Conservation (phyloP, 805 yeast species). For the Wickerhamia fluorescens region DNA sequence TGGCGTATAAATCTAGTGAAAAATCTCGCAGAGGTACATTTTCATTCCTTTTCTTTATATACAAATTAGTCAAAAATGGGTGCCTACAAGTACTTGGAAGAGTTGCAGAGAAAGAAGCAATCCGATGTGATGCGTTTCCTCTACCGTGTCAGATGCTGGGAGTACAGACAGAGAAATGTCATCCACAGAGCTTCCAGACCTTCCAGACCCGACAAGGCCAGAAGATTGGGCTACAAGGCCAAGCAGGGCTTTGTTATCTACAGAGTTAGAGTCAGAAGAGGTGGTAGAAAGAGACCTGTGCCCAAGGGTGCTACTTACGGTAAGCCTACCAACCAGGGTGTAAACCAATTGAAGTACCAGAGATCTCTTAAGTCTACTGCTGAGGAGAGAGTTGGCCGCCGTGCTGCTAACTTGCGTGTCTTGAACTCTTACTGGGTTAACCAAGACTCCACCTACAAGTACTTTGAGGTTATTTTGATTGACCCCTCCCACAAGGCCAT, state of each 20-base stretch:
- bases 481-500: slow-evolving; percentile 98
- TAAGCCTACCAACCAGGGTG: slow-evolving; percentile 99
- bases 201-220: slow-evolving; percentile 99
- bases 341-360: slow-evolving; percentile 98
- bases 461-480: slow-evolving; percentile 94
- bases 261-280: slow-evolving; percentile 99
- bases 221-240: slow-evolving; percentile 99
- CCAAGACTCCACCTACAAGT: slow-evolving; percentile 99
- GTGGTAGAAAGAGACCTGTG: slow-evolving; percentile 99
- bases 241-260: slow-evolving; percentile 98
- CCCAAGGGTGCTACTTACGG: slow-evolving; percentile 99
- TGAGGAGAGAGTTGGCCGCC: slow-evolving; percentile 99
- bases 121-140: slow-evolving; percentile 98
- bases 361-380: slow-evolving; percentile 97
- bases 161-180: slow-evolving; percentile 98
- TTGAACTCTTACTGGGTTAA: slow-evolving; percentile 99
- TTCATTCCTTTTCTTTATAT: slow-evolving; percentile 6
- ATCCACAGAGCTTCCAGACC: slow-evolving; percentile 99
- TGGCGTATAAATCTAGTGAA: slow-evolving; percentile 2
- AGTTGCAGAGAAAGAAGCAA: slow-evolving; percentile 99
- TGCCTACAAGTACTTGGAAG: slow-evolving; percentile 99
- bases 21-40: slow-evolving; percentile 1
- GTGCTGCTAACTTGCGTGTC: slow-evolving; percentile 98
- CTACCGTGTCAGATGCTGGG: slow-evolving; percentile 99
- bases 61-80: too few relatives aligned